Evolutionary conservation across 441 rosid genomes (phyloP), one percentile per base, ranked within the genome.

Genomic region (Bocquillonia castaneifolia): DNA sequence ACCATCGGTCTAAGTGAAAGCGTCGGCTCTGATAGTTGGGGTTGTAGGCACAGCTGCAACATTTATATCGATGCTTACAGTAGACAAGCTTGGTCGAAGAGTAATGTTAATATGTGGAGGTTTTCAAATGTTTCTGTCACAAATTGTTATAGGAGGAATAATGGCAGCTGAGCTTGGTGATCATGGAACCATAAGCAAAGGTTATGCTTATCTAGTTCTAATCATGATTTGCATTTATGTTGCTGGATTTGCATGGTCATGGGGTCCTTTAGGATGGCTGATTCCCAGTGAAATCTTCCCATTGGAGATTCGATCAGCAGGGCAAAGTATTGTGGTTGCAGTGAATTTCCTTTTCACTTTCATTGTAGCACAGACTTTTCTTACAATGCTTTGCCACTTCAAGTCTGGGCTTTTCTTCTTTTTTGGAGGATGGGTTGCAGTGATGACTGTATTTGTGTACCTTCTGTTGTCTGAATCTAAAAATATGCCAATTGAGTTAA

Each of bases 181-280:
- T n/a, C 81, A 74, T 1, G 92, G 87, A 4, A 79, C 72, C 18
- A 59, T 85, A 0, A 63, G 78, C 59, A 75, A 72, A 60, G 80
- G 80, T 71, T 75, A 86, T 52, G 88, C 85, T 13, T 69, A 75
- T 39, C 52, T 80, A n/a, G 82, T 86, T 52, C 63, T 86, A 59
- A 67, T 81, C 0, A 62, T 88, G 67, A 79, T 86, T 52, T 77
- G 89, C 69, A 64, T 79, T 8, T 88, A 79, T 7, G 85, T 78
- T 3, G 71, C 83, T 9, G 91, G 85, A 28, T 86, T 86, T 66
- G 86, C 82, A 0, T 82, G 86, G 86, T 88, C 93, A 0, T 84
- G 91, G 93, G 89, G 93, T 2, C 88, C 88, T 0, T 25, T 88
- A 28, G 89, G 87, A 9, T 88, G 91, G 89, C 68, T 88, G 34